Evolutionary conservation across 176 grass and related monocot species (phyloP).

Genomic region (Aegilops sharonensis): DNA sequence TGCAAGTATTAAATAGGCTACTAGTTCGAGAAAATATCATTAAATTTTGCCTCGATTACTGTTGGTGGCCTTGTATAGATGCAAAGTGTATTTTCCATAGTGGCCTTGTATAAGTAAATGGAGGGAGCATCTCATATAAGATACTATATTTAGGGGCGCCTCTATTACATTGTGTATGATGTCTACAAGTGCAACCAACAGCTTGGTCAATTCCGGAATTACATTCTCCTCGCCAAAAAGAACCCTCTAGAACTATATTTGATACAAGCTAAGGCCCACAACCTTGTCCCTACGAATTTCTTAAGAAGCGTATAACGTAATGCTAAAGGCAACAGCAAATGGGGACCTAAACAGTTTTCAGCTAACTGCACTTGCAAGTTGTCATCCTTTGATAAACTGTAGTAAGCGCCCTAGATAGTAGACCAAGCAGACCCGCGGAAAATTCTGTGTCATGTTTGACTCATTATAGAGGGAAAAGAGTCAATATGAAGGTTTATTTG

Average conservation of each 20-base stretch:
- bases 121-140: not conserved
- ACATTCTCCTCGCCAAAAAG: not conserved
- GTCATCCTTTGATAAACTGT: not conserved
- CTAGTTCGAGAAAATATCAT: too few relatives aligned
- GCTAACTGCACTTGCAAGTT: not conserved
- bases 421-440: not conserved
- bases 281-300: not conserved
- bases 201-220: not conserved
- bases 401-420: not conserved
- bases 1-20: too few relatives aligned
- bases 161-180: not conserved
- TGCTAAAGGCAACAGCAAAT: not conserved
- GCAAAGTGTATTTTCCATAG: too few relatives aligned
- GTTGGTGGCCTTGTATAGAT: too few relatives aligned
- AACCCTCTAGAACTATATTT: not conserved
- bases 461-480: not conserved
- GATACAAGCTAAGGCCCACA: not conserved
- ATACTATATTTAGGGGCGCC: not conserved
- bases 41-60: too few relatives aligned
- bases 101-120: too few relatives aligned
- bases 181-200: not conserved
- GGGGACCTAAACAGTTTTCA: not conserved
- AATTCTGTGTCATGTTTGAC: not conserved
- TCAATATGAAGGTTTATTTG: not conserved
- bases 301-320: not conserved